Conservation (phyloP, 495 filamentous ascomycete species). For the Penicillium bialowiezense region DNA sequence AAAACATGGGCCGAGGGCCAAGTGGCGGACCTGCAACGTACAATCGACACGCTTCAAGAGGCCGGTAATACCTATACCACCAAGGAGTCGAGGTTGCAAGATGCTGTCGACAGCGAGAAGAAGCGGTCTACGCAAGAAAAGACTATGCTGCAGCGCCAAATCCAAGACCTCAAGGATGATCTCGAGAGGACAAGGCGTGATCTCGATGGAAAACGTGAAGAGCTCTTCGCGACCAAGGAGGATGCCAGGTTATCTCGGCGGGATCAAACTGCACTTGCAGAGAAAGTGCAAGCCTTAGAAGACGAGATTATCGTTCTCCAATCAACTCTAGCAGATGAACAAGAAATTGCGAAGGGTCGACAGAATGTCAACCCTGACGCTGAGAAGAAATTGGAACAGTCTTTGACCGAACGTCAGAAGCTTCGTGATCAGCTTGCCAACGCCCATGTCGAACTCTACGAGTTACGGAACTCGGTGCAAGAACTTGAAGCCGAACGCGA, state of each 20-base stretch:
- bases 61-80: conserved; percentile 62
- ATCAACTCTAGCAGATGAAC: conserved; percentile 70
- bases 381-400: conserved; percentile 45
- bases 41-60: conserved; percentile 68
- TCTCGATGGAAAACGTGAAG: conserved; percentile 52
- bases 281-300: conserved; percentile 71
- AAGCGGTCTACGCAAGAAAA: conserved; percentile 56
- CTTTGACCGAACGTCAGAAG: conserved; percentile 55
- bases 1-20: conserved; percentile 66
- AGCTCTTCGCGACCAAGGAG: conserved; percentile 61
- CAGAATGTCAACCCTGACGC: conserved; percentile 43
- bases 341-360: conserved; percentile 59
- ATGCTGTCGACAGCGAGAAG: conserved; percentile 58
- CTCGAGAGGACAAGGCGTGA: conserved; percentile 51
- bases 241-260: conserved; percentile 65
- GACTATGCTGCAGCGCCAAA: conserved; percentile 51
- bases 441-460: conserved; percentile 58
- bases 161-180: conserved; percentile 57
- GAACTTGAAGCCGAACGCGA: conserved; percentile 62
- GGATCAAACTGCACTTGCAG: conserved; percentile 58
- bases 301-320: conserved; percentile 79
- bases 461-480: conserved; percentile 48
- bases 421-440: conserved; percentile 62
- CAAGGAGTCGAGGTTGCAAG: conserved; percentile 63
- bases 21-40: conserved; percentile 65